Conservation (phyloP, 2,329 filamentous ascomycete species). For the Alternaria postmessia region DNA sequence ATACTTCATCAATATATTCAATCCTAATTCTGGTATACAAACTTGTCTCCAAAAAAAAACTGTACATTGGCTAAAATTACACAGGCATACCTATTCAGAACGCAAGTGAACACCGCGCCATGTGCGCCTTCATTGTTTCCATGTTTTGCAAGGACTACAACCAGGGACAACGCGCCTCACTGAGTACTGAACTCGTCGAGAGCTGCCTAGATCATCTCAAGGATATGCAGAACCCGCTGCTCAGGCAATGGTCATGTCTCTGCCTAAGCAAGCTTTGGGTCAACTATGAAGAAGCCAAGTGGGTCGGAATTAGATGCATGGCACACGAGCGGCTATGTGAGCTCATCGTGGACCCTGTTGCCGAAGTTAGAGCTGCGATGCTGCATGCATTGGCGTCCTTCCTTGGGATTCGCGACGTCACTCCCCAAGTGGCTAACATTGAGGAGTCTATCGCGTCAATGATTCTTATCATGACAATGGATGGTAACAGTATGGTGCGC, state of each 20-base stretch:
- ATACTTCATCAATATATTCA: constrained; percentile 94
- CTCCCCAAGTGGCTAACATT: constrained; percentile 86
- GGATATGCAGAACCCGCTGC: constrained; percentile 84
- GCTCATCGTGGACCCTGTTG: constrained; percentile 83
- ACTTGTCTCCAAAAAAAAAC: not conserved
- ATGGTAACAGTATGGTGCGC: constrained; percentile 92
- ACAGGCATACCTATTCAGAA: constrained; percentile 80
- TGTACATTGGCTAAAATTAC: constrained; percentile 14
- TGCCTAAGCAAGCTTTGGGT: constrained; percentile 96
- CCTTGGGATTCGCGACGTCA: constrained; percentile 90
- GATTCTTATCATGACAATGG: constrained; percentile 88
- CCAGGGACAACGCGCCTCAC: constrained; percentile 89
- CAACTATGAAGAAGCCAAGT: constrained; percentile 91
- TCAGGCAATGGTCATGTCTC: constrained; percentile 94
- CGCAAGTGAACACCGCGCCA: constrained; percentile 92
- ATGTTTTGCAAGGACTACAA: constrained; percentile 97
- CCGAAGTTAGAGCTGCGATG: constrained; percentile 93
- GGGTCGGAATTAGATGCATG: constrained; percentile 88
- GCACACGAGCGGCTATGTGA: constrained; percentile 83
- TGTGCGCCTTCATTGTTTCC: constrained; percentile 97
- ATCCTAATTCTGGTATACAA: constrained; percentile 70
- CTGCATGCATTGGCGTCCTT: constrained; percentile 93
- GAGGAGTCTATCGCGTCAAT: constrained; percentile 92
- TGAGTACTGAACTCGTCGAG: constrained; percentile 88
- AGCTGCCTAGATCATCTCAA: constrained; percentile 84